Conservation (phyloP, 1,284 basidiomycete species). For the Sporisorium exsertum region DNA sequence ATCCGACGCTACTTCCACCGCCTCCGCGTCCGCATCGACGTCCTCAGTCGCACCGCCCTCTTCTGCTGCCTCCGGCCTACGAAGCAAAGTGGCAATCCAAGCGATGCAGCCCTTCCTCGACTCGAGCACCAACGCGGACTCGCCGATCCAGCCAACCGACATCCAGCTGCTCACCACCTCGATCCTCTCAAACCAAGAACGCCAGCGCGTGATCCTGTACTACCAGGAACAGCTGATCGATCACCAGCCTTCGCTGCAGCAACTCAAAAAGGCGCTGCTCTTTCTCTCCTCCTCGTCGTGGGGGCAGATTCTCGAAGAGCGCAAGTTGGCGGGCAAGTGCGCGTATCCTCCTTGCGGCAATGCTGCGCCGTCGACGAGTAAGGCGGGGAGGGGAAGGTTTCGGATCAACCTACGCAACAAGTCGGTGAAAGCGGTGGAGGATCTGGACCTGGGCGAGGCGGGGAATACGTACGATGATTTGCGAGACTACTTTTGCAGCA, state of each 20-base stretch:
- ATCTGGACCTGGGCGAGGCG: conserved; percentile 23
- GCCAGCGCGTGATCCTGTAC: conserved; percentile 28
- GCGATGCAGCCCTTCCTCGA: conserved; percentile 39
- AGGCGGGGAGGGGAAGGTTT: conserved; percentile 9
- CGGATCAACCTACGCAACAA: conserved; percentile 26
- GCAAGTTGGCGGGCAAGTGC: conserved; percentile 29
- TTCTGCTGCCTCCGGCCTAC: neutral
- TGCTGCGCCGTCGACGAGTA: conserved; percentile 11
- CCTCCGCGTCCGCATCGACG: neutral
- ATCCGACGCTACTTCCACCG: neutral
- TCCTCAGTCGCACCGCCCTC: neutral
- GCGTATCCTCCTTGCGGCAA: conserved; percentile 30
- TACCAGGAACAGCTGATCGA: conserved; percentile 41
- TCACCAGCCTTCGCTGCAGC: neutral
- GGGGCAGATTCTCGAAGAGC: conserved; percentile 44
- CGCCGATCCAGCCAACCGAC: conserved; percentile 46
- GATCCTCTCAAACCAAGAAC: conserved; percentile 41
- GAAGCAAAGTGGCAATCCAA: conserved; percentile 20
- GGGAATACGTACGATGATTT: conserved; percentile 39
- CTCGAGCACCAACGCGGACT: conserved; percentile 20
- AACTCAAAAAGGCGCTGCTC: conserved; percentile 25
- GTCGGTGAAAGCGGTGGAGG: conserved; percentile 19
- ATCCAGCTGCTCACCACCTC: conserved; percentile 49
- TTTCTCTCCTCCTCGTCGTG: conserved; percentile 28
- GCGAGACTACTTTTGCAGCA: conserved; percentile 27